phyloP scores from a whole-genome alignment of 305 asterid genomes.

The Fraxinus platypoda region DNA sequence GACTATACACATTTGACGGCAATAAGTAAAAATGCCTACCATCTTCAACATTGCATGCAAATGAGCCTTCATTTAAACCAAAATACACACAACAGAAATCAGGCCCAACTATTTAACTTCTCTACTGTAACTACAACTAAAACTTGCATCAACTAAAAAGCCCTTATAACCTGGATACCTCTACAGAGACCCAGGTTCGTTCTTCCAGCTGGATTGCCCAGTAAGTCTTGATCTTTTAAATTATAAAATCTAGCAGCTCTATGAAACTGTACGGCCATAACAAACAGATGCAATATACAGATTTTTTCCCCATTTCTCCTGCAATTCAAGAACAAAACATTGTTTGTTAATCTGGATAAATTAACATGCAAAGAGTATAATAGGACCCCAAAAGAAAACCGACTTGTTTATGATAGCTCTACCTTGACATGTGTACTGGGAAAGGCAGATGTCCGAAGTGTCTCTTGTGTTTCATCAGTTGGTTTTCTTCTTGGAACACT shows the following conservation, averaged over 20 bases:
- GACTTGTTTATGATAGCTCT: not conserved
- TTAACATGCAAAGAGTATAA: not conserved
- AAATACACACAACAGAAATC: conserved; percentile 13
- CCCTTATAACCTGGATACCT: conserved; percentile 3
- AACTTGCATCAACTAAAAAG: conserved; percentile 1
- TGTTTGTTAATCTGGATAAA: not conserved
- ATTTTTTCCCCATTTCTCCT: conserved; percentile 94
- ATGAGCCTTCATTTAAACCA: not conserved
- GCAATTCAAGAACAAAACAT: conserved; percentile 17
- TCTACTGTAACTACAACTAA: conserved; percentile 26
- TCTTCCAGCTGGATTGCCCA: not conserved
- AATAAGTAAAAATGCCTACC: not conserved
- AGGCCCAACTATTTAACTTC: conserved; percentile 11
- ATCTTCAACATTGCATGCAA: conserved; percentile 11
- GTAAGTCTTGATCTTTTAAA: conserved; percentile 1
- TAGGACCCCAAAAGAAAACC: not conserved
- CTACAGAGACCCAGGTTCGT: not conserved
- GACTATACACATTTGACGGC: conserved; percentile 5
- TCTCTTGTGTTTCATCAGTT: conserved; percentile 82
- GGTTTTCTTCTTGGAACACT: conserved; percentile 73
- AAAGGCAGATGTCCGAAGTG: conserved; percentile 82
- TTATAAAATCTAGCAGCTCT: conserved; percentile 22
- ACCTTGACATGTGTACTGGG: conserved; percentile 87
- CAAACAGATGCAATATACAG: conserved; percentile 78
- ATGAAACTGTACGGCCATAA: conserved; percentile 87